A percentile compares a stretch with the other conserved stretches of the same genome.
Evolutionary conservation across 768 basidiomycete genomes (phyloP).

Genomic region (Cantharellus anzutake): DNA sequence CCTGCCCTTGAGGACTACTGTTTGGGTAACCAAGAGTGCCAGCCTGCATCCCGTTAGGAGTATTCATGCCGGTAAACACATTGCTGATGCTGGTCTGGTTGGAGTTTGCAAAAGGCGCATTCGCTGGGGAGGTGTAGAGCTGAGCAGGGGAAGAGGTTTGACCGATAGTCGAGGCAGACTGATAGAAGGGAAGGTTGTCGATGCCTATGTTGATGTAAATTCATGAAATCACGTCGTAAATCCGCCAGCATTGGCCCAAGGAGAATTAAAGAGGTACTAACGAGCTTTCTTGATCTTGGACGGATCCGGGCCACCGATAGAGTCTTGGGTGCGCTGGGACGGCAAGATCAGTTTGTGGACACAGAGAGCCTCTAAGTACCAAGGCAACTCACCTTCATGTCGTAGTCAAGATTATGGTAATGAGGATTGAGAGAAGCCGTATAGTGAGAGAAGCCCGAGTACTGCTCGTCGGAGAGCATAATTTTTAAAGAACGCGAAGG

Average conservation of each 20-base stretch:
- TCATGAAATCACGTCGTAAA: too few species aligned
- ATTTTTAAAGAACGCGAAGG: background rate
- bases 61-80: slow-evolving; percentile 16
- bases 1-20: background rate
- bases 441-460: slow-evolving; percentile 2
- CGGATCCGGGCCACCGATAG: slow-evolving; percentile 55
- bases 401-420: slow-evolving; percentile 8
- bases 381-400: slow-evolving; percentile 9
- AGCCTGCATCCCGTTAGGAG: slow-evolving; percentile 19
- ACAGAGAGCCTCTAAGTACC: slow-evolving; percentile 2
- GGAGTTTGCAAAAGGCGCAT: background rate
- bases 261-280: slow-evolving; percentile 44
- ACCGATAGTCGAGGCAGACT: background rate
- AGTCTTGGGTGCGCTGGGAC: slow-evolving; percentile 65
- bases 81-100: slow-evolving; percentile 14
- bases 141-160: background rate
- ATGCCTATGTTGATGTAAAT: too few species aligned
- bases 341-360: slow-evolving; percentile 1
- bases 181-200: background rate
- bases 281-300: slow-evolving; percentile 55
- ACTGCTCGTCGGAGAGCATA: background rate
- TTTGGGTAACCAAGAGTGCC: background rate
- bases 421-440: background rate
- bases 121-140: background rate
- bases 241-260: too few species aligned